Evolutionary conservation across 305 asterid genomes (phyloP).

Genomic region (Rubia balearica): DNA sequence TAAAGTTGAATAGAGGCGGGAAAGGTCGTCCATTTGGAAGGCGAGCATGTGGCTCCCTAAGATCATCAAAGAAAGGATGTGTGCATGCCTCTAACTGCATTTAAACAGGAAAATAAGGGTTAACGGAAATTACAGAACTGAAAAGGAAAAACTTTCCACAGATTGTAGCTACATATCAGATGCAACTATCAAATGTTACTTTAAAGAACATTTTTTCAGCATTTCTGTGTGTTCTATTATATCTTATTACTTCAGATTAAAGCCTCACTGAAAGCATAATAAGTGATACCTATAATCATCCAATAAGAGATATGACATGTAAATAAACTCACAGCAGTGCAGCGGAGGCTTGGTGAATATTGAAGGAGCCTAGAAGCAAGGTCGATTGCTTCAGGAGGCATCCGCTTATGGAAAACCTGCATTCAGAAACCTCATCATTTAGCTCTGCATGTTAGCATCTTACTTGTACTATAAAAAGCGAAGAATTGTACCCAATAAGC

Average conservation of each 20-base stretch:
- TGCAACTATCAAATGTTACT: background rate
- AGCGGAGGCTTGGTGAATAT: slow-evolving; percentile 93
- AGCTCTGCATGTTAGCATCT: slow-evolving; percentile 12
- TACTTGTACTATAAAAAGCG: slow-evolving; percentile 3
- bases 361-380: slow-evolving; percentile 92
- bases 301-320: slow-evolving; percentile 5
- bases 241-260: background rate
- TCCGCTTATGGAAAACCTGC: slow-evolving; percentile 89
- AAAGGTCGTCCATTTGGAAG: slow-evolving; percentile 81
- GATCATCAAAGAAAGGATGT: slow-evolving; percentile 96
- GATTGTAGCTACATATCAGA: background rate
- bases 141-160: background rate
- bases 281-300: background rate
- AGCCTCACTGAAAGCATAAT: background rate
- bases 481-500: slow-evolving; percentile 9
- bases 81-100: slow-evolving; percentile 95
- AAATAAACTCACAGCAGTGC: slow-evolving; percentile 64
- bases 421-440: slow-evolving; percentile 15
- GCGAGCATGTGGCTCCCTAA: slow-evolving; percentile 81
- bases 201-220: background rate
- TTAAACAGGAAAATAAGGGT: slow-evolving; percentile 10
- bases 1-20: slow-evolving; percentile 86
- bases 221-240: background rate
- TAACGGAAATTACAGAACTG: background rate
- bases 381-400: slow-evolving; percentile 99